Evolutionary conservation across 306 rosid genomes (phyloP).

Genomic region (Gastrolobium bilobum): DNA sequence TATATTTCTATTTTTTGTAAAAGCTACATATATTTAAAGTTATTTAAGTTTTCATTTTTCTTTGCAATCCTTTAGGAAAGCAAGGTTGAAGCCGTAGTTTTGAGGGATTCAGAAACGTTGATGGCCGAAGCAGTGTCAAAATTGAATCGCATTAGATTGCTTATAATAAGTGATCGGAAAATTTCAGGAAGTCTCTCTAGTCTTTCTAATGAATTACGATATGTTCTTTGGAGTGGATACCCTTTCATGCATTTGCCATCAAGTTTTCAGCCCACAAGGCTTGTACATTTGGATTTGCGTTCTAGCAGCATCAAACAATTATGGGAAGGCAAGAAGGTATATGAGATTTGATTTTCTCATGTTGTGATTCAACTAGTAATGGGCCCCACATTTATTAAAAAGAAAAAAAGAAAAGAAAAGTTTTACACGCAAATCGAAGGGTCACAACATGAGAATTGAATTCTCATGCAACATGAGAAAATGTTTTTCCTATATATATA

Average conservation of each 20-base stretch:
- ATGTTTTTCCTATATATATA: too few relatives aligned
- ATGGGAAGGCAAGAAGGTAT: conserved; percentile 32
- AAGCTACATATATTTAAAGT: background rate
- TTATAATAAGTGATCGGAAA: background rate
- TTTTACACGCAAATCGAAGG: too few relatives aligned
- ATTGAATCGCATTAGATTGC: background rate
- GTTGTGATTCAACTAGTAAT: too few relatives aligned
- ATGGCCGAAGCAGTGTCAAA: background rate
- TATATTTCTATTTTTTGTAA: background rate
- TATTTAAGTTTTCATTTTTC: background rate
- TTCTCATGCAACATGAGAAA: too few relatives aligned
- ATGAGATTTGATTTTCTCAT: too few relatives aligned
- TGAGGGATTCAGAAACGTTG: background rate
- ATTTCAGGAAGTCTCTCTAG: background rate
- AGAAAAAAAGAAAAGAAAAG: too few relatives aligned
- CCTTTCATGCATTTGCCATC: too few relatives aligned
- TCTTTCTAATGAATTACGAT: background rate
- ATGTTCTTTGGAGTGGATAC: background rate
- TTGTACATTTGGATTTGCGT: conserved; percentile 21
- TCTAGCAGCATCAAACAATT: background rate
- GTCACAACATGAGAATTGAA: too few relatives aligned
- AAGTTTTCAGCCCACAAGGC: background rate
- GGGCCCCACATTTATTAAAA: too few relatives aligned
- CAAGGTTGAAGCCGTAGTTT: background rate
- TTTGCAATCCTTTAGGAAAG: background rate